These are phyloP conservation scores for Phytophthora pini DNA, from an alignment of 352 stramenopile species.

Conservation along the genomic window DNA sequence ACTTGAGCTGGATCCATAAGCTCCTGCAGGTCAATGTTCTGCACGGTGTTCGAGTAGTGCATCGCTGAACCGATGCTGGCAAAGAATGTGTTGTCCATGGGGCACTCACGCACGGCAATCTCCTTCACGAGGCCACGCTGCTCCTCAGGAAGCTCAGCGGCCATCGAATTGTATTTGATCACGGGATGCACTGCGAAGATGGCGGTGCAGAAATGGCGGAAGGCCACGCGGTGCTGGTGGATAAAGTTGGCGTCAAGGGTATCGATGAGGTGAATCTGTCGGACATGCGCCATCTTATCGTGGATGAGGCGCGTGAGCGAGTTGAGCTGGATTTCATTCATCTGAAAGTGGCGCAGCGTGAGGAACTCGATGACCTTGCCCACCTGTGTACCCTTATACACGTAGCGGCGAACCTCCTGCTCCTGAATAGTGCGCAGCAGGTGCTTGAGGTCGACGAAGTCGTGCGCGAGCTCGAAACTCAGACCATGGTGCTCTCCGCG, in stretches of 20 bases:
- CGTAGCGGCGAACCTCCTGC: conserved; percentile 56
- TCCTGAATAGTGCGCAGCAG: conserved; percentile 53
- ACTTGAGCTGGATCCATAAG: conserved; percentile 48
- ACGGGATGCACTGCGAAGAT: conserved; percentile 53
- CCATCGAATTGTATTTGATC: conserved; percentile 65
- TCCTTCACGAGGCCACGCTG: conserved; percentile 49
- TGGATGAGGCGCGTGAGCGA: conserved; percentile 47
- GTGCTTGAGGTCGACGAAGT: conserved; percentile 59
- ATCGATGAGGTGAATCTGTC: conserved; percentile 55
- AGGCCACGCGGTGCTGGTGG: conserved; percentile 46
- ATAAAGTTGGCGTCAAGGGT: conserved; percentile 51
- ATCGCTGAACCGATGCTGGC: conserved; percentile 56
- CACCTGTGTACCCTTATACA: conserved; percentile 60
- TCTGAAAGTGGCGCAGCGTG: conserved; percentile 52
- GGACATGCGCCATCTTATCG: conserved; percentile 53
- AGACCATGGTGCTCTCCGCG: conserved; percentile 55
- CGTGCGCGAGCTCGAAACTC: conserved; percentile 57
- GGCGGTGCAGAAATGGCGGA: conserved; percentile 53
- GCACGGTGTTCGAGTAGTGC: conserved; percentile 60
- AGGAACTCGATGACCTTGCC: conserved; percentile 68
- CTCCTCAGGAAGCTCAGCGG: conserved; percentile 47
- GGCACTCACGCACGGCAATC: conserved; percentile 50
- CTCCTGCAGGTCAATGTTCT: conserved; percentile 60
- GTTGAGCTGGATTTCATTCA: conserved; percentile 54
- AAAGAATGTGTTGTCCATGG: conserved; percentile 64